phyloP scores from a whole-genome alignment of 1,284 basidiomycete species.

The Cryptococcus sp. region DNA sequence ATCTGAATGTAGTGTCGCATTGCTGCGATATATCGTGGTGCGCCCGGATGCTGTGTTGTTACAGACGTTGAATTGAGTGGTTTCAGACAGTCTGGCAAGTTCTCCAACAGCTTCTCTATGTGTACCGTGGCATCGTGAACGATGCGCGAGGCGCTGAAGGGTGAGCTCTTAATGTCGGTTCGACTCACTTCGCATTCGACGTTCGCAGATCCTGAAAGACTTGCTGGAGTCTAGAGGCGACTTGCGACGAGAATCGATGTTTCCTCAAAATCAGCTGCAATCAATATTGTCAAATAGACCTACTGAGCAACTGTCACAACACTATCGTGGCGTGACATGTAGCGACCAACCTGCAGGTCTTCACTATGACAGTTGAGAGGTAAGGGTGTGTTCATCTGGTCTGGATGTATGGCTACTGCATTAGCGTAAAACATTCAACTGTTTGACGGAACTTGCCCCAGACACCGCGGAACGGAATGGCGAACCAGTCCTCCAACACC shows the following conservation, averaged over 20 bases:
- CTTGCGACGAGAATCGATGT: conserved; percentile 11
- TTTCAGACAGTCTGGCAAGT: background rate
- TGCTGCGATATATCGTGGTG: background rate
- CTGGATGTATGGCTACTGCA: conserved; percentile 13
- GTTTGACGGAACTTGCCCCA: conserved; percentile 10
- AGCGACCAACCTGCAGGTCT: conserved; percentile 8
- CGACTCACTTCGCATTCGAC: background rate
- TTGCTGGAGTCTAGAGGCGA: conserved; percentile 7
- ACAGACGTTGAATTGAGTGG: too few species aligned
- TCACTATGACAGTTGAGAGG: conserved; percentile 16
- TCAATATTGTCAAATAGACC: too few species aligned
- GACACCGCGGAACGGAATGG: conserved; percentile 14
- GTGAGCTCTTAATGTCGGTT: background rate
- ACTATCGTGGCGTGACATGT: too few species aligned
- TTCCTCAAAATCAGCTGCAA: conserved; percentile 7
- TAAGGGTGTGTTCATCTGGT: conserved; percentile 19
- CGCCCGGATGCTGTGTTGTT: background rate
- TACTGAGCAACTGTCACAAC: too few species aligned
- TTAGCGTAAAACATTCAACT: background rate
- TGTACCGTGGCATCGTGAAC: background rate
- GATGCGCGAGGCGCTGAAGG: background rate
- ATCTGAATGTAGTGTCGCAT: conserved; percentile 19
- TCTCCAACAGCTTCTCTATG: background rate
- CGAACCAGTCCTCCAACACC: conserved; percentile 20
- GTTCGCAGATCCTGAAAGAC: conserved; percentile 4